Percentiles rank a stretch among this genome's conserved stretches.
These are phyloP conservation scores for Diplodia sapinea DNA, from an alignment of 2,329 filamentous ascomycete genomes.

Conservation along the genomic window DNA sequence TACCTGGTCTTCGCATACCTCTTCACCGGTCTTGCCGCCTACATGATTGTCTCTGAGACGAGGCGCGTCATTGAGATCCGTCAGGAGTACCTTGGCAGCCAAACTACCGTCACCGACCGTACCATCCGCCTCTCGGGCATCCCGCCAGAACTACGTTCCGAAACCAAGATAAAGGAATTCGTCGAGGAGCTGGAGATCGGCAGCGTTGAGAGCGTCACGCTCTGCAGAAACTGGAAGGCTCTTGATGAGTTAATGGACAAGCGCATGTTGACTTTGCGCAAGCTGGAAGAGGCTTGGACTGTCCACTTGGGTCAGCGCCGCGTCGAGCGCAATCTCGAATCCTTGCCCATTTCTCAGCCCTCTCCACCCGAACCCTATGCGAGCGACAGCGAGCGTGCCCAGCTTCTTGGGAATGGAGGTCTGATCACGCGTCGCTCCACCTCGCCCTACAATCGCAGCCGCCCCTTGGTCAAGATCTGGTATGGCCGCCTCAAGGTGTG, in stretches of 20 bases:
- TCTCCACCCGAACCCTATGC: constrained; percentile 46
- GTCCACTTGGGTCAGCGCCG: constrained; percentile 69
- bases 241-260: constrained; percentile 76
- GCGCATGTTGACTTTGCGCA: constrained; percentile 68
- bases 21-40: constrained; percentile 82
- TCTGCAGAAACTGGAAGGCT: constrained; percentile 86
- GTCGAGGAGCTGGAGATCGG: constrained; percentile 89
- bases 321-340: constrained; percentile 55
- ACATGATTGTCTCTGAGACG: constrained; percentile 82
- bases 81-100: constrained; percentile 89
- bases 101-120: constrained; percentile 93
- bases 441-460: constrained; percentile 51
- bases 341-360: constrained; percentile 59
- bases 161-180: constrained; percentile 82
- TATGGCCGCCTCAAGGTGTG: constrained; percentile 77
- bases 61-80: constrained; percentile 82
- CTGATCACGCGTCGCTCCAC: constrained; percentile 6
- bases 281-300: constrained; percentile 84
- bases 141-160: constrained; percentile 76
- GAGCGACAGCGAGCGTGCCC: constrained; percentile 61
- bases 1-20: constrained; percentile 95
- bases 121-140: constrained; percentile 93
- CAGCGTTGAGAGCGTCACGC: constrained; percentile 82
- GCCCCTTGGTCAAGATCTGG: constrained; percentile 76
- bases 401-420: constrained; percentile 57